phyloP scores from a whole-genome alignment of 1,284 basidiomycete species.

The Sanghuangporus weigelae region DNA sequence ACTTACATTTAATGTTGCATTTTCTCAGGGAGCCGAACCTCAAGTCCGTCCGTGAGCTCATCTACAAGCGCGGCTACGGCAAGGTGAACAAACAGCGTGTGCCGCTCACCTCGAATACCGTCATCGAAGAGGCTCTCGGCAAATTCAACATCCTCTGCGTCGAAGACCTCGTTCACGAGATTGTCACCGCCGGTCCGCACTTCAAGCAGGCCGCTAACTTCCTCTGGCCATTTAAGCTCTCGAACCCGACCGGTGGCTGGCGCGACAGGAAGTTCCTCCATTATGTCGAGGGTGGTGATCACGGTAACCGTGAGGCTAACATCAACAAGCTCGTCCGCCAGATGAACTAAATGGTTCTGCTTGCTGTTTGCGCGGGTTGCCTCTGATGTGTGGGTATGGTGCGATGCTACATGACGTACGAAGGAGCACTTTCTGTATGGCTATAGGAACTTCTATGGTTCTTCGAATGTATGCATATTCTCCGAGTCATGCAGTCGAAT shows the following conservation, averaged over 20 bases:
- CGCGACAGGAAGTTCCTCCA: constrained; percentile 95
- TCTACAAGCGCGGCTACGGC: constrained; percentile 99
- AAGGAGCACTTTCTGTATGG: not conserved
- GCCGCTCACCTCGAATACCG: constrained; percentile 89
- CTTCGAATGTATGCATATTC: constrained; percentile 7
- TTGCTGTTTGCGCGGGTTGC: not conserved
- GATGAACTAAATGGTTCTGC: constrained; percentile 69
- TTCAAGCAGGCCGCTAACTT: constrained; percentile 98
- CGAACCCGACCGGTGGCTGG: constrained; percentile 98
- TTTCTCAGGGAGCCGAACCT: constrained; percentile 81
- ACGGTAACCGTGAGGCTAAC: constrained; percentile 92
- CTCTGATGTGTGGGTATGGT: not conserved
- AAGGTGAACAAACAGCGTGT: constrained; percentile 98
- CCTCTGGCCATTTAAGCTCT: constrained; percentile 99
- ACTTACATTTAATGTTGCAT: not conserved
- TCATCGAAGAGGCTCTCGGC: constrained; percentile 92
- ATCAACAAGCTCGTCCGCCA: constrained; percentile 97
- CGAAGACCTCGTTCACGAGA: constrained; percentile 98
- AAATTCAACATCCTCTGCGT: constrained; percentile 96
- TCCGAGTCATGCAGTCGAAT: constrained; percentile 6
- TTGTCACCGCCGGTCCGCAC: constrained; percentile 93
- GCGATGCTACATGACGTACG: not conserved
- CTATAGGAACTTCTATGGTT: constrained; percentile 2
- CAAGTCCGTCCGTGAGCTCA: constrained; percentile 93
- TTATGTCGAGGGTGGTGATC: constrained; percentile 92